A percentile compares a stretch with the other conserved stretches of the same genome.
Evolutionary conservation across 805 yeast genomes (phyloP).

Genomic region (Ogataea ramenticola): DNA sequence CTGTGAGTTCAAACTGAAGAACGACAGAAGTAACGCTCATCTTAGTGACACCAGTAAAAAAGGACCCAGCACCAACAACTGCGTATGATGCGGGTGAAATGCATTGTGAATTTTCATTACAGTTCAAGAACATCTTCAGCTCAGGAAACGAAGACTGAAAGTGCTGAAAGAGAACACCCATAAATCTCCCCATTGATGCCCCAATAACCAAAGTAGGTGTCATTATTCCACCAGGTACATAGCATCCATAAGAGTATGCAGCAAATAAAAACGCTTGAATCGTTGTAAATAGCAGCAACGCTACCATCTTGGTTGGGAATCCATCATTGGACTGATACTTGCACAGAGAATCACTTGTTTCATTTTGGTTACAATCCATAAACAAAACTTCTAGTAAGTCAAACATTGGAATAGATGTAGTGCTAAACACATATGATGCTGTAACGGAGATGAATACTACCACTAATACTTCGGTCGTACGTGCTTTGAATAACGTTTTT

Average conservation of each 20-base stretch:
- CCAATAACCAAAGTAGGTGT: conserved; percentile 61
- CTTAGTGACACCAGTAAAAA: conserved; percentile 73
- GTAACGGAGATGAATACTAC: conserved; percentile 46
- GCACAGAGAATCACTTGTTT: neutral
- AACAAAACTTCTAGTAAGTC: conserved; percentile 55
- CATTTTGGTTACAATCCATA: conserved; percentile 47
- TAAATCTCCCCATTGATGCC: conserved; percentile 47
- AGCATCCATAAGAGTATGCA: conserved; percentile 61
- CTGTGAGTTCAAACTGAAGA: conserved; percentile 75
- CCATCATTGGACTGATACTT: conserved; percentile 5
- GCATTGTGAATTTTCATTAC: conserved; percentile 37
- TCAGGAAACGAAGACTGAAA: conserved; percentile 33
- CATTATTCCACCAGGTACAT: conserved; percentile 61
- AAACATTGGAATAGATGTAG: conserved; percentile 48
- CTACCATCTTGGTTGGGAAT: conserved; percentile 28
- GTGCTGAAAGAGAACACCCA: conserved; percentile 45
- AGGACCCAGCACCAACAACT: conserved; percentile 81
- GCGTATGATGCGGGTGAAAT: conserved; percentile 86
- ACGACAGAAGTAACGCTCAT: conserved; percentile 78
- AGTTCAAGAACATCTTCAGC: conserved; percentile 30
- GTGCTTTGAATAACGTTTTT: conserved; percentile 8
- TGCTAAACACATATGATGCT: conserved; percentile 46
- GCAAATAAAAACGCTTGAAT: conserved; percentile 53
- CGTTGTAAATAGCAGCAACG: conserved; percentile 30
- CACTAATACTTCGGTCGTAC: conserved; percentile 39